phyloP scores from a whole-genome alignment of 108 stramenopile species.

The Pseudonitzschia pungens region DNA sequence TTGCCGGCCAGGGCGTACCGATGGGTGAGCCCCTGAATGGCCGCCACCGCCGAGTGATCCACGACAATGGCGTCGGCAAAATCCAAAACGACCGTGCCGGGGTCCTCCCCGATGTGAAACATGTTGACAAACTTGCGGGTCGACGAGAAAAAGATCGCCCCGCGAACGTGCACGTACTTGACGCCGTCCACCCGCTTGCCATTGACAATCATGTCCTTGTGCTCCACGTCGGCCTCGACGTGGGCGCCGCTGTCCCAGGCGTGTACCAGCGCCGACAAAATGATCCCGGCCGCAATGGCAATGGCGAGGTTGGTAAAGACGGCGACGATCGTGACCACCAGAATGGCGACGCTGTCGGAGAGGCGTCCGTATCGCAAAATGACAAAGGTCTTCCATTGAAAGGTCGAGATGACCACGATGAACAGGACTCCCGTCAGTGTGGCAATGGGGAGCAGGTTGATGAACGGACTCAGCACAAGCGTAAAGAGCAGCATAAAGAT shows the following conservation, averaged over 20 bases:
- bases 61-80: constrained; percentile 51
- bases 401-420: constrained; percentile 56
- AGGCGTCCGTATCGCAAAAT: constrained; percentile 48
- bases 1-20: constrained; percentile 44
- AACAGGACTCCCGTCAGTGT: constrained; percentile 61
- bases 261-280: constrained; percentile 47
- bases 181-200: constrained; percentile 23
- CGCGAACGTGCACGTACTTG: constrained; percentile 49
- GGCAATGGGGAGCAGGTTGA: constrained; percentile 47
- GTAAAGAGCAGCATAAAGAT: constrained; percentile 58
- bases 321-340: constrained; percentile 50
- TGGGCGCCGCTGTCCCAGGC: constrained; percentile 53
- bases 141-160: constrained; percentile 50
- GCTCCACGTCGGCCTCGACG: constrained; percentile 43
- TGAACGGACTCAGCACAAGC: constrained; percentile 40
- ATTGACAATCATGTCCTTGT: constrained; percentile 43
- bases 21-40: constrained; percentile 48
- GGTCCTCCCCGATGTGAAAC: constrained; percentile 39
- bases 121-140: constrained; percentile 49
- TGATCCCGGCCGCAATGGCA: constrained; percentile 51
- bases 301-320: constrained; percentile 59
- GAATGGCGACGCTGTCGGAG: constrained; percentile 44
- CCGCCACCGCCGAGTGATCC: constrained; percentile 57
- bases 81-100: constrained; percentile 36
- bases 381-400: constrained; percentile 59